Percentiles rank a stretch among this genome's conserved stretches.
Conservation (phyloP, 176 grass and related monocot species). For the Rhynchospora pubera region DNA sequence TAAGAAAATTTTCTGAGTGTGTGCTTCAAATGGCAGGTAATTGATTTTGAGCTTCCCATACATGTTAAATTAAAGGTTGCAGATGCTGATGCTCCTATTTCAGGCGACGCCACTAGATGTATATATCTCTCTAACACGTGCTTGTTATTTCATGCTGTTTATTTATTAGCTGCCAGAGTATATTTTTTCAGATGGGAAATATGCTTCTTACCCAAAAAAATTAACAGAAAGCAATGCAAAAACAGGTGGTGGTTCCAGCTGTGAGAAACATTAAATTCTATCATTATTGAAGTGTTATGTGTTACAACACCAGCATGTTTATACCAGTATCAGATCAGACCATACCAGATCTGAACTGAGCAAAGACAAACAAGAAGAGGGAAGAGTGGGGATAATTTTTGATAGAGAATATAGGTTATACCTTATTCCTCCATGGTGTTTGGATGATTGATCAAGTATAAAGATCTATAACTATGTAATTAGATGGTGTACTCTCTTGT, state of each 20-base stretch:
- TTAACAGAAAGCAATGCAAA: background rate
- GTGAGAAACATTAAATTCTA: background rate
- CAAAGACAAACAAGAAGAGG: too few species aligned
- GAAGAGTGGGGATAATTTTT: too few species aligned
- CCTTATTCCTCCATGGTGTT: too few species aligned
- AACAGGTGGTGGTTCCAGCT: background rate
- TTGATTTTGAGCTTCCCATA: slow-evolving; percentile 86
- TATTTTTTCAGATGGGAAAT: background rate
- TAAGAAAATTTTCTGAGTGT: slow-evolving; percentile 10
- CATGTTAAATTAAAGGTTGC: slow-evolving; percentile 65
- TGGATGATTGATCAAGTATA: too few species aligned
- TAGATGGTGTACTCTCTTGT: too few species aligned
- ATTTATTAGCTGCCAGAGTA: background rate
- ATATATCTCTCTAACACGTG: background rate
- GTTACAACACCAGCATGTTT: background rate
- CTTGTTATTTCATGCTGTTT: slow-evolving; percentile 12
- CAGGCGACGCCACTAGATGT: slow-evolving; percentile 71
- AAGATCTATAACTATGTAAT: too few species aligned
- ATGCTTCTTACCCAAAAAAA: background rate
- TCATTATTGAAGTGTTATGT: background rate
- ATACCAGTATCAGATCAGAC: background rate
- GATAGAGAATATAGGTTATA: too few species aligned
- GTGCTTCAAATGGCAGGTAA: slow-evolving; percentile 43
- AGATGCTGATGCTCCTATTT: slow-evolving; percentile 60
- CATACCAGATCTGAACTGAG: background rate